phyloP scores from a whole-genome alignment of 2,329 filamentous ascomycete species.

The Fusarium papillatum region DNA sequence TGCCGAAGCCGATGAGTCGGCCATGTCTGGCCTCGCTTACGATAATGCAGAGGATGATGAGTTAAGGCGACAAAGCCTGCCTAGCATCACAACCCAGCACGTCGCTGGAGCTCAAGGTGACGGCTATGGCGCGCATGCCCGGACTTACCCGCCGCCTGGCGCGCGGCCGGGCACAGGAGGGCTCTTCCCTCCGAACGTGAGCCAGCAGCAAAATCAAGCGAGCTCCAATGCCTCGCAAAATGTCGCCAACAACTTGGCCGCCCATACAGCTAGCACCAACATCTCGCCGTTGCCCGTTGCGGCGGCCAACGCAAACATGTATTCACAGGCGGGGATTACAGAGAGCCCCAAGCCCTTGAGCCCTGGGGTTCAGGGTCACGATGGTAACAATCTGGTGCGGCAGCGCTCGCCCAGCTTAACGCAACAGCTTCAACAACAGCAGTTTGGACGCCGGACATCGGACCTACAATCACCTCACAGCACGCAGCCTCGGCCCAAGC shows the following conservation, averaged over 20 bases:
- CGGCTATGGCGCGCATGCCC: constrained; percentile 72
- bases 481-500: constrained; percentile 55
- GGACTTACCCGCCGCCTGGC: constrained; percentile 84
- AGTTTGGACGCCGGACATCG: constrained; percentile 66
- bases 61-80: constrained; percentile 77
- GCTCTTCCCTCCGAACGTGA: constrained; percentile 73
- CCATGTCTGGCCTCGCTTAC: constrained; percentile 70
- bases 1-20: constrained; percentile 66
- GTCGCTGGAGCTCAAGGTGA: constrained; percentile 64
- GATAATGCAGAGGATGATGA: constrained; percentile 72
- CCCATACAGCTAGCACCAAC: constrained; percentile 63
- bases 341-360: constrained; percentile 91
- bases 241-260: constrained; percentile 56
- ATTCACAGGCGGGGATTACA: constrained; percentile 80
- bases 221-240: constrained; percentile 69
- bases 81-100: constrained; percentile 81
- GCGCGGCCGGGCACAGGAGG: constrained; percentile 64
- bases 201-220: constrained; percentile 65
- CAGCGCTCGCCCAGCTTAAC: constrained; percentile 77
- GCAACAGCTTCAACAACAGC: constrained; percentile 75
- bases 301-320: constrained; percentile 69
- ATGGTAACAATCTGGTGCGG: constrained; percentile 62
- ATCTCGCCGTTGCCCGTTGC: constrained; percentile 62
- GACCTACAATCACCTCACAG: constrained; percentile 68
- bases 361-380: constrained; percentile 69